A percentile compares a stretch with the other conserved stretches of the same genome.
Evolutionary conservation across 2,329 filamentous ascomycete species (phyloP).

Genomic region (Colletotrichum nymphaeae): DNA sequence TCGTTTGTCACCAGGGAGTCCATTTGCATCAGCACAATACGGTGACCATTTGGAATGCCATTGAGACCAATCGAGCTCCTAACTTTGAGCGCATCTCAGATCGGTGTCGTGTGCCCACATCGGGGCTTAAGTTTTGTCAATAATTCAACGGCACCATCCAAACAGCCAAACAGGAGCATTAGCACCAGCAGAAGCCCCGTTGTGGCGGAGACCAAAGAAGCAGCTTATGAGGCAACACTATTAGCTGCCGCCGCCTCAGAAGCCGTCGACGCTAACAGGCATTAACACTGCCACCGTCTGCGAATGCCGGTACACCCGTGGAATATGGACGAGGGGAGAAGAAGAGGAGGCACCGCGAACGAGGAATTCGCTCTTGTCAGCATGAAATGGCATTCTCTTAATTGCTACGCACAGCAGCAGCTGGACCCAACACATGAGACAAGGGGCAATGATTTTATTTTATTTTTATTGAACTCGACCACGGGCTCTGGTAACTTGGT

Average conservation of each 20-base stretch:
- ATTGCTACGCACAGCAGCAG: background rate
- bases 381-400: constrained; percentile 5
- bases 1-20: background rate
- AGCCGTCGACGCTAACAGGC: constrained; percentile 13
- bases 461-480: background rate
- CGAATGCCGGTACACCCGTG: constrained; percentile 21
- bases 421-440: background rate
- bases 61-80: background rate
- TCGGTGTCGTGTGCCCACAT: background rate
- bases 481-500: background rate
- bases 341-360: background rate
- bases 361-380: constrained; percentile 19
- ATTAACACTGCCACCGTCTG: constrained; percentile 18
- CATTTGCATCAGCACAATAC: background rate
- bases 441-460: background rate
- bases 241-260: constrained; percentile 7
- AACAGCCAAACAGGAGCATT: background rate
- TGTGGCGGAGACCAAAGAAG: background rate
- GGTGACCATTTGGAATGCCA: background rate
- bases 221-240: background rate
- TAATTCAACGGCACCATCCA: background rate
- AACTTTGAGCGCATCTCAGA: background rate
- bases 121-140: background rate
- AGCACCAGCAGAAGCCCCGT: background rate
- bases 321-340: background rate